These are phyloP conservation scores for Pneumocystis carinii DNA, from an alignment of 1,139 yeast species.

Conservation along the genomic window DNA sequence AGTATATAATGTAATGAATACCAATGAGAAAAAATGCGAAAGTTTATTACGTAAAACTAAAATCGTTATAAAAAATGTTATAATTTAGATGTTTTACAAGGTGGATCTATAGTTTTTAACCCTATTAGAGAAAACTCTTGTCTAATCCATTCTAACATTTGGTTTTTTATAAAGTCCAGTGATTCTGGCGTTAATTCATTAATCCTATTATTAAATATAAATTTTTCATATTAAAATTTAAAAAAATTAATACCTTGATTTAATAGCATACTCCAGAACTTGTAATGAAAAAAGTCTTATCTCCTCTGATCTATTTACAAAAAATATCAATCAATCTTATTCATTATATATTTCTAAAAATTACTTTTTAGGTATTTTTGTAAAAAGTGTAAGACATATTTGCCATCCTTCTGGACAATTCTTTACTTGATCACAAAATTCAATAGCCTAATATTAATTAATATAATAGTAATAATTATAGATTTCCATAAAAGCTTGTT, in stretches of 20 bases:
- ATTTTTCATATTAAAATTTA: background rate
- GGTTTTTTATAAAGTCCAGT: conserved; percentile 32
- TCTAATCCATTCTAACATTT: conserved; percentile 32
- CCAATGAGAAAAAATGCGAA: conserved; percentile 53
- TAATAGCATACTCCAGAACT: conserved; percentile 55
- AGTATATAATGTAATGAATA: conserved; percentile 55
- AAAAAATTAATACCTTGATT: conserved; percentile 9
- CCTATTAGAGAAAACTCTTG: conserved; percentile 8
- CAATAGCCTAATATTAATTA: conserved; percentile 39
- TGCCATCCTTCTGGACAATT: conserved; percentile 67
- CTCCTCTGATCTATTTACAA: conserved; percentile 19
- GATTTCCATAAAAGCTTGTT: conserved; percentile 32
- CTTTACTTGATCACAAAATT: conserved; percentile 62
- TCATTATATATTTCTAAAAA: background rate
- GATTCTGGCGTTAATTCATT: conserved; percentile 28
- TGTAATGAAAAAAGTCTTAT: conserved; percentile 65
- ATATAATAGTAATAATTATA: background rate
- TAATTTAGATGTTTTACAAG: conserved; percentile 3
- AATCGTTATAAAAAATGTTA: background rate
- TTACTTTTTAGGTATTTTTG: conserved; percentile 23
- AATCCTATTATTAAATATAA: conserved; percentile 24
- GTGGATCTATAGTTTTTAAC: conserved; percentile 12
- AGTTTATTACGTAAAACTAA: conserved; percentile 51
- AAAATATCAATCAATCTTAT: background rate
- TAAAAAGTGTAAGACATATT: conserved; percentile 51